Conservation (phyloP, 495 filamentous ascomycete species). For the Parmelia sp. region DNA sequence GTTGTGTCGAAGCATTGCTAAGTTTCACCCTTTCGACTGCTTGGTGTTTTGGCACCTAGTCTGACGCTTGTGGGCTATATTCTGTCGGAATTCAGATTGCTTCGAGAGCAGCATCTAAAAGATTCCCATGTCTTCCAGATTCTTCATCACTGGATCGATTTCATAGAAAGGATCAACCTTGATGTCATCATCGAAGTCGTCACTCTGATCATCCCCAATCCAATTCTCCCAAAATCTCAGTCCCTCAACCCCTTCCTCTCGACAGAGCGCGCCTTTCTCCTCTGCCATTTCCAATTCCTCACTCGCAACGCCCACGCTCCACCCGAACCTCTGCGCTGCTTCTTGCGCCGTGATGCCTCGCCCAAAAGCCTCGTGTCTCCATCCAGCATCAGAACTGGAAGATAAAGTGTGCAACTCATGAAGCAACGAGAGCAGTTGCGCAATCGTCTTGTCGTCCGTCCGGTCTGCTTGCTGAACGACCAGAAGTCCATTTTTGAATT, state of each 20-base stretch:
- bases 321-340: slow-evolving; percentile 83
- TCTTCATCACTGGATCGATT: slow-evolving; percentile 18
- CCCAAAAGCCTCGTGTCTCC: slow-evolving; percentile 74
- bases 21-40: too few relatives aligned
- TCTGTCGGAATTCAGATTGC: too few relatives aligned
- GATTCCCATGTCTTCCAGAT: slow-evolving; percentile 22
- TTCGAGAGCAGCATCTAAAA: too few relatives aligned
- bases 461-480: slow-evolving; percentile 86
- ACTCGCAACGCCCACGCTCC: slow-evolving; percentile 95
- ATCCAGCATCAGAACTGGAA: slow-evolving; percentile 55
- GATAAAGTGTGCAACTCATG: slow-evolving; percentile 59
- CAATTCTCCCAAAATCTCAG: slow-evolving; percentile 76
- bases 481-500: slow-evolving; percentile 85
- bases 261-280: slow-evolving; percentile 73
- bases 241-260: slow-evolving; percentile 79
- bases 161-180: slow-evolving; percentile 14
- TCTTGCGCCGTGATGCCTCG: slow-evolving; percentile 85
- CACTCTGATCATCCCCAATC: slow-evolving; percentile 30
- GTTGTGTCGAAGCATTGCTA: too few relatives aligned
- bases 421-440: slow-evolving; percentile 69
- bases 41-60: too few relatives aligned
- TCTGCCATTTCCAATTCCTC: slow-evolving; percentile 98
- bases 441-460: slow-evolving; percentile 85
- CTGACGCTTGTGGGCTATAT: too few relatives aligned
- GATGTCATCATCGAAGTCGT: slow-evolving; percentile 17